Conservation (phyloP, 768 basidiomycete species). For the Boletus rubropictus region DNA sequence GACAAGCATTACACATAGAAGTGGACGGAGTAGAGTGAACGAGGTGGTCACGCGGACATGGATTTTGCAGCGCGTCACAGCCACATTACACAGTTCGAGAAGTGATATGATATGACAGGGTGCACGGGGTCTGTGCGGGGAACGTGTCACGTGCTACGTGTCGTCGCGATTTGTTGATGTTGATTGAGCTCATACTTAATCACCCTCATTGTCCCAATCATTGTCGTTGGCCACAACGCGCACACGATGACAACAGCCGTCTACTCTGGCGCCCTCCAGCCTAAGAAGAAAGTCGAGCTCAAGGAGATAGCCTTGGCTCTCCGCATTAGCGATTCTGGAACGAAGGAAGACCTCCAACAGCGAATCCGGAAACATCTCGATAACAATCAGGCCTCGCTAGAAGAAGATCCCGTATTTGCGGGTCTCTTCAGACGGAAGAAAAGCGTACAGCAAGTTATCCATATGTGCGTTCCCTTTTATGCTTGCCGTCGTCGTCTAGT, state of each 20-base stretch:
- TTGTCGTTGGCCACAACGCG: neutral
- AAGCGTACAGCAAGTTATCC: slow-evolving; percentile 19
- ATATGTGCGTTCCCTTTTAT: slow-evolving; percentile 8
- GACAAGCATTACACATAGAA: slow-evolving; percentile 14
- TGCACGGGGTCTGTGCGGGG: slow-evolving; percentile 9
- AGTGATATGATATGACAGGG: too few species aligned
- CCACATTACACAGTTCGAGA: too few species aligned
- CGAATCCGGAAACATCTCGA: slow-evolving; percentile 63
- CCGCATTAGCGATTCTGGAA: slow-evolving; percentile 47
- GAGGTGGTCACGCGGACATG: too few species aligned
- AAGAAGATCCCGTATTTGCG: slow-evolving; percentile 51
- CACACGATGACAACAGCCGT: slow-evolving; percentile 38
- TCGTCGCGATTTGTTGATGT: slow-evolving; percentile 29
- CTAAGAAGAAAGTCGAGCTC: slow-evolving; percentile 68
- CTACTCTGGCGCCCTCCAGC: slow-evolving; percentile 48
- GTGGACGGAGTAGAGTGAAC: neutral
- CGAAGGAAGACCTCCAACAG: slow-evolving; percentile 55
- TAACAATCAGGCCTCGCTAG: slow-evolving; percentile 44
- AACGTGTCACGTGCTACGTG: slow-evolving; percentile 20
- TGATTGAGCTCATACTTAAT: slow-evolving; percentile 17
- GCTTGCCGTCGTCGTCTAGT: neutral
- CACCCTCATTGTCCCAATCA: slow-evolving; percentile 5
- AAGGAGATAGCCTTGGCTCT: slow-evolving; percentile 56
- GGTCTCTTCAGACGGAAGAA: slow-evolving; percentile 48
- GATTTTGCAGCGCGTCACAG: slow-evolving; percentile 9